Base-by-base conservation (phyloP, 148 eudicot genomes). In the Persicaria maculosa region DNA sequence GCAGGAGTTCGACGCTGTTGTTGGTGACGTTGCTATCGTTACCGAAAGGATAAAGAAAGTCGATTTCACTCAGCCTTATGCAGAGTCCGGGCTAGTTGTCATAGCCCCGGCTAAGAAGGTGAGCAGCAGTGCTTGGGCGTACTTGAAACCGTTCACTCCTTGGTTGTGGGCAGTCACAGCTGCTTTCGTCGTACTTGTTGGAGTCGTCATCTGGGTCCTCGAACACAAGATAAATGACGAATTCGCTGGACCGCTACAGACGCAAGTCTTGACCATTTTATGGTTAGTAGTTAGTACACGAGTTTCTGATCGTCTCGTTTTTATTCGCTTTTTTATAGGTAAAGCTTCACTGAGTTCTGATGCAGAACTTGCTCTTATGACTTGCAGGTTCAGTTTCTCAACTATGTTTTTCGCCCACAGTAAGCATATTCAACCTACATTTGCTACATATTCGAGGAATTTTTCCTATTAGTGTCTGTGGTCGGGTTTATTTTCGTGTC, bases 41-140 rank as follows among this genome's bases (percentile, higher is more conserved):
- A 75, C 79, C 1, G 46, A 67, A n/a, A 68, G 82, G 58, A 75
- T 75, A 5, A 76, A 17, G 52, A 40, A 44, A 44, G 82, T 53
- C 31, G 82, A 80, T 16, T 80, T 80, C 45, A 80, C 82, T 2
- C 82, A 71, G 52, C 82, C 82, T 1, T 80, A 59, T 46, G 64
- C 44, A 10, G 79, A 59, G 9, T 75, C 82, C 1, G 82, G 82
- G 54, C 76, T 80, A 14, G 79, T 75, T 8, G 57, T 80, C 2
- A 67, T 80, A 12, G 79, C 76, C 12, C 82, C 75, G 2, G 40
- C 77, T 52, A 72, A 68, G 68, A 68, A 75, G 43, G 0, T 9
- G 59, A 36, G 22, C 4, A 16, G 52, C 7, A 75, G 36, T n/a
- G 75, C 74, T 14, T 80, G 82, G 82, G 67, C 72, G 12, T 76